A percentile compares a stretch with the other conserved stretches of the same genome.
These are phyloP conservation scores for Hypocrella siamensis DNA, from an alignment of 2,329 filamentous ascomycete species.

Conservation along the genomic window DNA sequence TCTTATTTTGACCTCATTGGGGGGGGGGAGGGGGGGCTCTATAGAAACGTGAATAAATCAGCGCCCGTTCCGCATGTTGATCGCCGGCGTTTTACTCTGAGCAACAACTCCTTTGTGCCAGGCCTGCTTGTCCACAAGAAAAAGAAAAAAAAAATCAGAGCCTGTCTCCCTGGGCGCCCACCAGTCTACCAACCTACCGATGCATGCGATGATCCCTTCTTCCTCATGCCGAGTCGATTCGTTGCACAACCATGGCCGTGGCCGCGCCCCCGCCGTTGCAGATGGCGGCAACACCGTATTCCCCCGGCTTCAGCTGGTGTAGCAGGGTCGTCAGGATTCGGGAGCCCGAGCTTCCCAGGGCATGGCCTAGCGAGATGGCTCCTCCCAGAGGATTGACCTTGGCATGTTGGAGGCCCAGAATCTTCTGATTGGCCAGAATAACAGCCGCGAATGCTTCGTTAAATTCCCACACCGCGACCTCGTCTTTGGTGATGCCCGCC, in stretches of 20 bases:
- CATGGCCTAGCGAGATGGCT: slow-evolving; percentile 83
- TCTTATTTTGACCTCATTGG: too few relatives aligned
- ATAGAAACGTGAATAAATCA: too few relatives aligned
- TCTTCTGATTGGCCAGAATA: slow-evolving; percentile 89
- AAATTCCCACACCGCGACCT: slow-evolving; percentile 94
- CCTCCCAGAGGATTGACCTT: slow-evolving; percentile 80
- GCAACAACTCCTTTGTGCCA: too few relatives aligned
- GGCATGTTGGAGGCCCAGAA: slow-evolving; percentile 63
- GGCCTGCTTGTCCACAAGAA: too few relatives aligned
- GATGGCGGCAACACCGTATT: slow-evolving; percentile 91
- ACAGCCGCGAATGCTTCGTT: slow-evolving; percentile 97
- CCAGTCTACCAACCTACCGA: too few relatives aligned
- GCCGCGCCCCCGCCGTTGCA: slow-evolving; percentile 94
- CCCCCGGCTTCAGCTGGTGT: slow-evolving; percentile 79
- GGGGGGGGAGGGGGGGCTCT: too few relatives aligned
- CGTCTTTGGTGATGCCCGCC: slow-evolving; percentile 78
- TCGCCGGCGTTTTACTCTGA: too few relatives aligned
- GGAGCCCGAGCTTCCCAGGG: slow-evolving; percentile 82
- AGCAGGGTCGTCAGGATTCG: slow-evolving; percentile 80
- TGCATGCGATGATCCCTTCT: too few relatives aligned
- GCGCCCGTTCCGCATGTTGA: too few relatives aligned
- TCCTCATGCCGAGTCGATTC: slow-evolving; percentile 43
- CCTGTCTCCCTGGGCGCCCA: neutral
- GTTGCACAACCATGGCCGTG: slow-evolving; percentile 81
- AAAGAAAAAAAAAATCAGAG: neutral